Evolutionary conservation across 106 monocot species (phyloP).

Genomic region (Posidonia australis): DNA sequence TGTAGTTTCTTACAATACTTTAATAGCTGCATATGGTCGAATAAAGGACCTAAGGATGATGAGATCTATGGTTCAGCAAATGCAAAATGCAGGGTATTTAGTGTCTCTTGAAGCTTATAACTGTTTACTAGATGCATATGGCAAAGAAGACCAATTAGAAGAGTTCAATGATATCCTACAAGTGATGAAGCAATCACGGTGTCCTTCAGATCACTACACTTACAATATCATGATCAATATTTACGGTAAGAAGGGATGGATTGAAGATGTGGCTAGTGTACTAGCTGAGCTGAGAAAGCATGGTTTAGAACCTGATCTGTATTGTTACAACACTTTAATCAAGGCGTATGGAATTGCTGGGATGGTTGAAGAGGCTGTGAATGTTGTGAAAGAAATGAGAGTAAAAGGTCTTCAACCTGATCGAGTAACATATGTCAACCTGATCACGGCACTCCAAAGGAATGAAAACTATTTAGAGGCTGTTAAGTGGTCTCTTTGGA

Average conservation of each 20-base stretch:
- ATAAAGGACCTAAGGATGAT: slow-evolving; percentile 52
- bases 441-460: slow-evolving; percentile 66
- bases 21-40: slow-evolving; percentile 65
- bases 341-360: slow-evolving; percentile 92
- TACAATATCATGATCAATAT: slow-evolving; percentile 97
- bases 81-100: slow-evolving; percentile 49
- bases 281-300: slow-evolving; percentile 49
- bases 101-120: slow-evolving; percentile 93
- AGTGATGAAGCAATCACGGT: slow-evolving; percentile 64
- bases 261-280: slow-evolving; percentile 62
- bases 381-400: slow-evolving; percentile 70
- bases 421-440: slow-evolving; percentile 57
- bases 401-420: slow-evolving; percentile 51
- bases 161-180: slow-evolving; percentile 61
- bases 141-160: slow-evolving; percentile 53
- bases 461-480: slow-evolving; percentile 89
- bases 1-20: slow-evolving; percentile 82
- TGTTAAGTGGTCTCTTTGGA: slow-evolving; percentile 98
- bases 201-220: slow-evolving; percentile 82
- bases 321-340: slow-evolving; percentile 84
- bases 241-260: slow-evolving; percentile 94
- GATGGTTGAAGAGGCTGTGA: slow-evolving; percentile 89
- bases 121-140: slow-evolving; percentile 80
- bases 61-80: slow-evolving; percentile 41
- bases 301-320: slow-evolving; percentile 79